Evolutionary conservation across 1,284 basidiomycete genomes (phyloP).

Genomic region (Xerocomus minutiporus): DNA sequence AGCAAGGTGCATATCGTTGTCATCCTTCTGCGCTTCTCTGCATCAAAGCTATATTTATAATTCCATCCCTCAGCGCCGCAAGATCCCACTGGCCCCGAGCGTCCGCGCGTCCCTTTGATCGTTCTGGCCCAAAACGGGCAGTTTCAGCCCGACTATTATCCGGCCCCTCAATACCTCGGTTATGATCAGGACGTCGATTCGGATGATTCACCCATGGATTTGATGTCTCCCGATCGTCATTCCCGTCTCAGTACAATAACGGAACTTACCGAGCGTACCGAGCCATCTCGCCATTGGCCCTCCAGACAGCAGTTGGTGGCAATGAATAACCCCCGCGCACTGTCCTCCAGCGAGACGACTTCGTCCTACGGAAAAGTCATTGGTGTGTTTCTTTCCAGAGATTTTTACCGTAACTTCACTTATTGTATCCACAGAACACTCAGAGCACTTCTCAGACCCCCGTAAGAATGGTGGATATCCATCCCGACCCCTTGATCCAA

Average conservation of each 20-base stretch:
- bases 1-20: conserved; percentile 36
- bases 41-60: conserved; percentile 6
- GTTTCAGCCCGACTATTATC: conserved; percentile 27
- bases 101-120: conserved; percentile 52
- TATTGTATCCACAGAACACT: conserved; percentile 18
- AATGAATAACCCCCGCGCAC: conserved; percentile 37
- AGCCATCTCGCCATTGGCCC: conserved; percentile 47
- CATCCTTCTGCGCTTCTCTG: conserved; percentile 5
- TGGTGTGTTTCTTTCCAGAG: conserved; percentile 37
- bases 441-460: conserved; percentile 13
- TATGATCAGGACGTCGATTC: conserved; percentile 20
- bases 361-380: conserved; percentile 64
- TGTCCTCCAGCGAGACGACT: conserved; percentile 40
- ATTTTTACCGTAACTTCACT: background rate
- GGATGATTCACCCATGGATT: conserved; percentile 15
- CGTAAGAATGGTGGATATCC: conserved; percentile 10
- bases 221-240: conserved; percentile 25
- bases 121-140: conserved; percentile 51
- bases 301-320: conserved; percentile 36
- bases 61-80: conserved; percentile 13
- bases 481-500: conserved; percentile 45
- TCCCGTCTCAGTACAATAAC: conserved; percentile 56
- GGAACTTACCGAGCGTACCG: conserved; percentile 61
- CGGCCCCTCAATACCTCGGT: conserved; percentile 21
- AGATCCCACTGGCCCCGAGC: conserved; percentile 14